A percentile compares a stretch with the other conserved stretches of the same genome.
Conservation (phyloP, 495 filamentous ascomycete genomes). For the Stereocaulon alpinum region DNA sequence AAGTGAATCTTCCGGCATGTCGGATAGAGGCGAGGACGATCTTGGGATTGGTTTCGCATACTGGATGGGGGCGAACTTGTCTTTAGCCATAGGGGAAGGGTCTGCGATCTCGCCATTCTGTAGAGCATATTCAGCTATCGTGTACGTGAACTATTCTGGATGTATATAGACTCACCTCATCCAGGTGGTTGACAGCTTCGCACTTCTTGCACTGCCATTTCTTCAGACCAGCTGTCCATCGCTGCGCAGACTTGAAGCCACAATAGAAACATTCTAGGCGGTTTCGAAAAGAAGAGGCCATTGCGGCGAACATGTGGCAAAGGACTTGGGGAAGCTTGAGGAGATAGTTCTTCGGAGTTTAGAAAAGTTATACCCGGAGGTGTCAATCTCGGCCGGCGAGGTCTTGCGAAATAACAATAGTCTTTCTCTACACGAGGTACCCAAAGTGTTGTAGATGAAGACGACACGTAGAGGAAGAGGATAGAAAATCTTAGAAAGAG, state of each 20-base stretch:
- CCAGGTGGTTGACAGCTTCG: constrained; percentile 74
- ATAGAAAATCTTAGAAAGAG: neutral
- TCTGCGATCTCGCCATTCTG: constrained; percentile 81
- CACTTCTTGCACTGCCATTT: constrained; percentile 63
- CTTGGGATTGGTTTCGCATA: constrained; percentile 28
- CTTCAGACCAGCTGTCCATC: constrained; percentile 39
- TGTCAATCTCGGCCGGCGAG: neutral
- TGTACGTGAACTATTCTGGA: neutral
- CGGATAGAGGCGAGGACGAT: constrained; percentile 24
- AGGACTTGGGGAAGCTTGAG: neutral
- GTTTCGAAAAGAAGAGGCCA: constrained; percentile 38
- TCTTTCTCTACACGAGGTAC: neutral
- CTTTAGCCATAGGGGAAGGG: constrained; percentile 49
- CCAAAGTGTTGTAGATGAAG: neutral
- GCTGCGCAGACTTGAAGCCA: constrained; percentile 47
- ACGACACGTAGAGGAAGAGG: neutral
- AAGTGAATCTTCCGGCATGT: constrained; percentile 35
- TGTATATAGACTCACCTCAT: constrained; percentile 39
- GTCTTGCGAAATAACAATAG: neutral
- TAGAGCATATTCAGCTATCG: constrained; percentile 15
- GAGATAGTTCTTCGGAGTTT: constrained; percentile 4
- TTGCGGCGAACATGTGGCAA: constrained; percentile 22
- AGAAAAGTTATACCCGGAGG: constrained; percentile 1
- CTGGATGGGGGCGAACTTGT: constrained; percentile 29
- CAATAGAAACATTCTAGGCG: constrained; percentile 70